Evolutionary conservation across 2,329 filamentous ascomycete genomes (phyloP), one percentile per base, ranked within the genome.

Genomic region (Huntiella bhutanensis): DNA sequence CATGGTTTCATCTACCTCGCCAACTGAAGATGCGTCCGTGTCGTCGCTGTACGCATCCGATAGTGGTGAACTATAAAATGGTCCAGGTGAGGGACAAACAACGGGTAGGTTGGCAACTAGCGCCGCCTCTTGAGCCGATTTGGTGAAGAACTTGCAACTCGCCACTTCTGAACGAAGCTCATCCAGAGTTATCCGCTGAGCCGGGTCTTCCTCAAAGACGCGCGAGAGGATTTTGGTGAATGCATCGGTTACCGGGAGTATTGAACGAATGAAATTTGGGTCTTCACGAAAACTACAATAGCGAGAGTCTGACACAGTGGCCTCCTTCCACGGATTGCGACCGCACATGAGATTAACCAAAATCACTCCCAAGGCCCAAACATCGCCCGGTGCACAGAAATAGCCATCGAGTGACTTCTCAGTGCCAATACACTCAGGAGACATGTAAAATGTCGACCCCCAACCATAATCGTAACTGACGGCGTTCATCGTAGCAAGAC

Each of bases 391-490:
- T 45, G 84, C 86, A 53, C 87, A 94, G 54, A 79, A 79, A 63
- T 98, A 98, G 62, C 32, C n/a, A 75, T 34, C 88, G 28, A 81
- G 62, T 73, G 77, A 57, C 67, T 80, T 64, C 48, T 79, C 72
- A 56, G 85, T 83, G 62, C 95, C 73, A 58, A 79, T 77, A 60
- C 91, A 98, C 75, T 98, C 91, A 75, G 91, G 91, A 59, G 86
- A 94, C 91, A 96, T 98, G 67, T 98, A 98, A 58, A 96, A 96
- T 11, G 88, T 96, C 32, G 91, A 96, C 52, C 91, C 91, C 61
- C 91, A 98, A 57, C 91, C 91, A 63, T 94, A 95, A 62, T 98
- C 91, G 55, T 86, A 82, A 53, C 88, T 94, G 54, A 80, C 70
- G 53, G 77, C 71, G 53, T 88, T 83, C 49, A 77, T 78, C 17